These are phyloP conservation scores for Fagopyrum homotropicum DNA, from an alignment of 148 eudicot species.

Conservation along the genomic window DNA sequence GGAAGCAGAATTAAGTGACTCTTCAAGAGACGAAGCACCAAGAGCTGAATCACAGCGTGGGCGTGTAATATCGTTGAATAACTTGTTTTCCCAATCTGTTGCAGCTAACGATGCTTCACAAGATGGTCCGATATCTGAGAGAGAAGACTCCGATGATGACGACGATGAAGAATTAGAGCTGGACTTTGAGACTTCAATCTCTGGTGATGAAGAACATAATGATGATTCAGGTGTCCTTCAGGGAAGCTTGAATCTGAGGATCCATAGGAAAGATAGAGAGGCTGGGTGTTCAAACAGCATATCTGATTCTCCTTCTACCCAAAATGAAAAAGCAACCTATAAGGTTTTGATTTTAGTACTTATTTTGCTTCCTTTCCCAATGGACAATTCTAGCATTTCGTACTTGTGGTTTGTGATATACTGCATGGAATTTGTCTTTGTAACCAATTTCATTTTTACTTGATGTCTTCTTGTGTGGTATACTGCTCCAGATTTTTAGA, in stretches of 20 bases:
- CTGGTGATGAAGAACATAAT: constrained; percentile 78
- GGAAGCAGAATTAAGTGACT: constrained; percentile 55
- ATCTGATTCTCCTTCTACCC: constrained; percentile 49
- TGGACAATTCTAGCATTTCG: not conserved
- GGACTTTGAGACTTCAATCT: constrained; percentile 71
- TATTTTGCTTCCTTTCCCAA: not conserved
- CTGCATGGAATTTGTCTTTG: not conserved
- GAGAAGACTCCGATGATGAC: constrained; percentile 90
- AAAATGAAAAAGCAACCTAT: constrained; percentile 35
- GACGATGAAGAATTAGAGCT: constrained; percentile 84
- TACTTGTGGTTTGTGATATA: not conserved
- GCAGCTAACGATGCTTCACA: constrained; percentile 72
- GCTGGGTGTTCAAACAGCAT: constrained; percentile 45
- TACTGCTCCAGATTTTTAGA: not conserved
- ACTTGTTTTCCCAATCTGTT: constrained; percentile 61
- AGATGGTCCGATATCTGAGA: constrained; percentile 74
- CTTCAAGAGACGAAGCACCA: constrained; percentile 40
- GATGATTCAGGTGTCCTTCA: constrained; percentile 48
- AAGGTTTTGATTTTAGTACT: constrained; percentile 39
- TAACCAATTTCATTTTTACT: not conserved
- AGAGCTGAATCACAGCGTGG: constrained; percentile 47
- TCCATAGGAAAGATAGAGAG: constrained; percentile 46
- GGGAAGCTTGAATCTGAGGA: constrained; percentile 71
- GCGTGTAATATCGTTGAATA: constrained; percentile 67
- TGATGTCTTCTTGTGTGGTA: not conserved